Percentiles rank a stretch among this genome's conserved stretches.
These are phyloP conservation scores for Ambrosiella cleistominuta DNA, from an alignment of 2,329 filamentous ascomycete species.

Conservation along the genomic window DNA sequence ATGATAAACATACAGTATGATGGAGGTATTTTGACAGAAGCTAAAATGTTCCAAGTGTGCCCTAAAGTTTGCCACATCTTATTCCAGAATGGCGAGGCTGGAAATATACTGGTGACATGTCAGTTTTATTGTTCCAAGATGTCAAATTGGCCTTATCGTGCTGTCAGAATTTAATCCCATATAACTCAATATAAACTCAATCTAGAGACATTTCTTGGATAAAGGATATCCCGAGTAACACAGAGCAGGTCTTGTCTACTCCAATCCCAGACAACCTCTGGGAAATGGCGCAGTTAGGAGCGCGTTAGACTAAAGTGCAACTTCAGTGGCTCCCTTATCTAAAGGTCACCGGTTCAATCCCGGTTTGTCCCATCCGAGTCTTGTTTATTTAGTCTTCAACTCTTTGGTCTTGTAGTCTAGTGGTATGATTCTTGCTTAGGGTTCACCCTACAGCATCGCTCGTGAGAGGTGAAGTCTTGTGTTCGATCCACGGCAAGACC, in stretches of 20 bases:
- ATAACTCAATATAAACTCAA: too few species aligned
- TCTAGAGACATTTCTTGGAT: not conserved
- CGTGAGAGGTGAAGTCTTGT: conserved; percentile 15
- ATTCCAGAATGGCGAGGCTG: too few species aligned
- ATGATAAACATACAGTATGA: too few species aligned
- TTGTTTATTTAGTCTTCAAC: not conserved
- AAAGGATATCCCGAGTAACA: not conserved
- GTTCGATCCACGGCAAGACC: conserved; percentile 16
- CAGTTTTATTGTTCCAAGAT: too few species aligned
- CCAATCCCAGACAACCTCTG: not conserved
- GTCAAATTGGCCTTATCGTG: too few species aligned
- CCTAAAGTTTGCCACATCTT: too few species aligned
- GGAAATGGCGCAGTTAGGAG: conserved; percentile 13
- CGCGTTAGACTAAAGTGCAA: conserved; percentile 12
- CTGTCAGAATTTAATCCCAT: too few species aligned
- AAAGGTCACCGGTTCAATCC: conserved; percentile 13
- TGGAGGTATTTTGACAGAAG: too few species aligned
- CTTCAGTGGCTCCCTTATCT: conserved; percentile 13
- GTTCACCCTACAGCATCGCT: conserved; percentile 22
- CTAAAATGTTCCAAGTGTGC: too few species aligned
- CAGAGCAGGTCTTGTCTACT: not conserved
- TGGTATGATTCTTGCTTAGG: conserved; percentile 58
- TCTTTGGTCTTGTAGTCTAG: conserved; percentile 38
- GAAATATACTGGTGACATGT: too few species aligned
- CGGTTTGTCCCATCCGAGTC: conserved; percentile 11